Percentiles rank a stretch among this genome's conserved stretches.
These are phyloP conservation scores for Fraxinus platypoda DNA, from an alignment of 305 asterid genomes.

Conservation along the genomic window DNA sequence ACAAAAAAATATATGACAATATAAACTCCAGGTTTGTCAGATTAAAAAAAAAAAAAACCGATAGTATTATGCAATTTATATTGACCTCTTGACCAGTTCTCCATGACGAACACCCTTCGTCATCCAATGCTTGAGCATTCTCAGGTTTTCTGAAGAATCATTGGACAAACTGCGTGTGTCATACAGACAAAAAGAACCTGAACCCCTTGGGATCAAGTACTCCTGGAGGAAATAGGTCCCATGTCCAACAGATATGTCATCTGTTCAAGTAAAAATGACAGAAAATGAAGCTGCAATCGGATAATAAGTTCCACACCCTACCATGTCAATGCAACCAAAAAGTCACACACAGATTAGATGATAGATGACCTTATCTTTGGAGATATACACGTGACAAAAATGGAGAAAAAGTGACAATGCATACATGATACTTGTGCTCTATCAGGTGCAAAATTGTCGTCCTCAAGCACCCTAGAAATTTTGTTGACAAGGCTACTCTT, in stretches of 20 bases:
- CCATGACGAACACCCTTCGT: conserved; percentile 63
- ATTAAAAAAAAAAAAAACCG: neutral
- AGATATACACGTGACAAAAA: neutral
- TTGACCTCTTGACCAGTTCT: conserved; percentile 54
- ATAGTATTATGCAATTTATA: neutral
- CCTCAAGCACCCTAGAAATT: conserved; percentile 52
- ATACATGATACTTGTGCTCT: conserved; percentile 81
- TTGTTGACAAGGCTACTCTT: conserved; percentile 80
- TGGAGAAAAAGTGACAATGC: conserved; percentile 6
- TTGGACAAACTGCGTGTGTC: conserved; percentile 65
- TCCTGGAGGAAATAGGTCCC: conserved; percentile 70
- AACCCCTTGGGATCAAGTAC: conserved; percentile 57
- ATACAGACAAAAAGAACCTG: conserved; percentile 57
- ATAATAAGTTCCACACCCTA: neutral
- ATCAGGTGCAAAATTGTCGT: conserved; percentile 37
- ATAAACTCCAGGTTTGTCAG: neutral
- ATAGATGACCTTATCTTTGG: neutral
- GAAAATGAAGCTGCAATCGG: neutral
- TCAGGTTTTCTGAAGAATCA: conserved; percentile 44
- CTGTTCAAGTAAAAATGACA: conserved; percentile 34
- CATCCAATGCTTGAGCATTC: conserved; percentile 57
- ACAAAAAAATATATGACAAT: conserved; percentile 3
- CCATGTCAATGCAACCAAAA: neutral
- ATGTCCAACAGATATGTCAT: conserved; percentile 39
- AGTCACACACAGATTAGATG: neutral